Base-by-base conservation (phyloP, 2,329 filamentous ascomycete genomes). In the Botrytis medusae region DNA sequence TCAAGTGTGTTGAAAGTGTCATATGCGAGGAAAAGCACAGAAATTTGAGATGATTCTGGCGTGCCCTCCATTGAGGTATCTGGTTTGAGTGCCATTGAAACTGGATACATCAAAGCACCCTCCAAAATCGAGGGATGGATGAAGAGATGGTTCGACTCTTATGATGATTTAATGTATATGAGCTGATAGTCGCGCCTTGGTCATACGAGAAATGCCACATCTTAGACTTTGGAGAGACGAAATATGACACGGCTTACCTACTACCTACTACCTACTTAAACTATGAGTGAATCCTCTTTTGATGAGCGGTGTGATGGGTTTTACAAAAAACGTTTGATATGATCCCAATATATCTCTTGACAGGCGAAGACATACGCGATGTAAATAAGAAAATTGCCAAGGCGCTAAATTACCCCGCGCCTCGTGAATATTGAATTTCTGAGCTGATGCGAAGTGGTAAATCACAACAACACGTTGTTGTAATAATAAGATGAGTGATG, bases 1-100 rank as follows among this genome's bases (percentile, higher is more conserved):
- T 65, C 69, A 54, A 72, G 69, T 16, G 69, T 64, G 42, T 72
- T 72, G 69, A 72, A 72, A 48, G 69, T 72, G 42, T 72, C 69
- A 46, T 59, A 72, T 29, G 69, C 69, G 34, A 72, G 60, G 46
- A 72, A 72, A 51, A 72, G 69, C 16, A 72, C 60, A 10, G 69
- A 72, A 16, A 65, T 57, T 59, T n/a, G 69, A 4, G 69, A 51
- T 51, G 63, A 37, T 16, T 67, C 42, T 22, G 69, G 37, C 20
- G 69, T 57, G 20, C 40, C 37, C 32, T 63, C 44, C 60, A 72
- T 72, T 34, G 69, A 51, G 10, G 32, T 65, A 20, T 64, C 46
- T 34, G 60, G 48, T n/a, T 57, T 65, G 34, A 12, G 29, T 10
- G 32, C 44, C 46, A 44, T 42, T 32, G 60, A 54, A 18, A 29